A percentile compares a stretch with the other conserved stretches of the same genome.
Conservation (phyloP, 2,329 filamentous ascomycete species). For the Exserohilum rostratum region DNA sequence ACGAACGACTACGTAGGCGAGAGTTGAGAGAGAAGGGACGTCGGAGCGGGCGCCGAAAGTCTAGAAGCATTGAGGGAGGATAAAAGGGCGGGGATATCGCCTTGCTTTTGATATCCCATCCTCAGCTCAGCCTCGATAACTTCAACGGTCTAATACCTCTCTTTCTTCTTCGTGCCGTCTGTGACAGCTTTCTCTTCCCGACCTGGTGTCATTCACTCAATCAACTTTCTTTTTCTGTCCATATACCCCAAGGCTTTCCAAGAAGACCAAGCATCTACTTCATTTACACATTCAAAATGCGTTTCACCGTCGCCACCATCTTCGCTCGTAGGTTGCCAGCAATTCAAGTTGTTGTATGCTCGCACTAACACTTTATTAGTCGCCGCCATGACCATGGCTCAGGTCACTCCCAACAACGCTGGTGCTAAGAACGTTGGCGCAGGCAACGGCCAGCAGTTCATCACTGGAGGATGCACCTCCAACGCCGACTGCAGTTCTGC, state of each 20-base stretch:
- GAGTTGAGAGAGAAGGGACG: background rate
- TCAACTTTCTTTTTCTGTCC: slow-evolving; percentile 7
- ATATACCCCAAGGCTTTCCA: background rate
- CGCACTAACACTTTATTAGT: slow-evolving; percentile 9
- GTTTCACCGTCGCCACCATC: slow-evolving; percentile 24
- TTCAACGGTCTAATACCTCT: slow-evolving; percentile 12
- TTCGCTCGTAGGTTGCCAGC: slow-evolving; percentile 10
- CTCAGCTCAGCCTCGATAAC: slow-evolving; percentile 9
- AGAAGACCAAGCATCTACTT: slow-evolving; percentile 5
- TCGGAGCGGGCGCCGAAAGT: no score
- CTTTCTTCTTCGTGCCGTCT: slow-evolving; percentile 35
- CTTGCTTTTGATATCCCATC: background rate
- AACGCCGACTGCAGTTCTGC: slow-evolving; percentile 37
- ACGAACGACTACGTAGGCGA: no score
- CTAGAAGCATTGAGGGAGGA: background rate
- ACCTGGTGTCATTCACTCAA: slow-evolving; percentile 39
- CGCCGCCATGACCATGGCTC: slow-evolving; percentile 21
- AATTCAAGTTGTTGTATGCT: background rate
- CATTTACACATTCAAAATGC: slow-evolving; percentile 20
- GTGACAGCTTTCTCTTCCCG: slow-evolving; percentile 32
- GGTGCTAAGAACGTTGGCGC: slow-evolving; percentile 36
- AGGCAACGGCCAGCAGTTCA: slow-evolving; percentile 38
- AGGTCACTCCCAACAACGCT: slow-evolving; percentile 35
- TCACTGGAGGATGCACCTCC: slow-evolving; percentile 39
- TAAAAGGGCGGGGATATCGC: background rate